phyloP scores from a whole-genome alignment of 2,329 filamentous ascomycete species.

The Aspergillus felis region DNA sequence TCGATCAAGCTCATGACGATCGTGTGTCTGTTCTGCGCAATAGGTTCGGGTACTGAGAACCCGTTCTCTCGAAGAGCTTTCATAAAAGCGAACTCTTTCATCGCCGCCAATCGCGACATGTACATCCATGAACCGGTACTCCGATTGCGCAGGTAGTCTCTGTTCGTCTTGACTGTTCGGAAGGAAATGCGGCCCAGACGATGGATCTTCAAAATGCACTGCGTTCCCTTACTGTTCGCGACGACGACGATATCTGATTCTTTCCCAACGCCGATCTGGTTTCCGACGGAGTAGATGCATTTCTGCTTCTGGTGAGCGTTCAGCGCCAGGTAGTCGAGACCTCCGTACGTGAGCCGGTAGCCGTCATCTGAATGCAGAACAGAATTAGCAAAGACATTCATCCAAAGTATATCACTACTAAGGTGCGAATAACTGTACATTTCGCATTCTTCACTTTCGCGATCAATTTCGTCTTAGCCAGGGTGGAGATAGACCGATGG shows the following conservation, averaged over 20 bases:
- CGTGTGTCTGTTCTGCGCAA: constrained; percentile 88
- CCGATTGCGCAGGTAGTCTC: constrained; percentile 86
- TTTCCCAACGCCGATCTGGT: constrained; percentile 92
- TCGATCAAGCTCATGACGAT: constrained; percentile 95
- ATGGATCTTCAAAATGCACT: constrained; percentile 91
- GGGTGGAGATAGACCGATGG: constrained; percentile 78
- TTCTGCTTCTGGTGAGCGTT: constrained; percentile 80
- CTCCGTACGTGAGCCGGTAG: constrained; percentile 93
- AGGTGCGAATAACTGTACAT: constrained; percentile 46
- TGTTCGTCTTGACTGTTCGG: constrained; percentile 90
- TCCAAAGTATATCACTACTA: background rate
- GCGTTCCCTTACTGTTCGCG: constrained; percentile 70
- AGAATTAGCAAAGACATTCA: background rate
- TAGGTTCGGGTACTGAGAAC: constrained; percentile 83
- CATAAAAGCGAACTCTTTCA: constrained; percentile 96
- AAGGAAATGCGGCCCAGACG: constrained; percentile 94
- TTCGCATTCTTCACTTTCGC: constrained; percentile 91
- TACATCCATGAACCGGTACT: constrained; percentile 94
- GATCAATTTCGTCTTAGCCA: constrained; percentile 90
- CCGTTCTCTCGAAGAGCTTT: constrained; percentile 75
- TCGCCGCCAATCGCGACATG: constrained; percentile 83
- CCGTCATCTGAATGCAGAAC: constrained; percentile 63
- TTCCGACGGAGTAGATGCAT: constrained; percentile 85
- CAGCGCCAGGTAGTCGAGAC: constrained; percentile 93
- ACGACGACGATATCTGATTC: constrained; percentile 97